Conservation (phyloP, 768 basidiomycete species). For the Cystobasidium onofrii region DNA sequence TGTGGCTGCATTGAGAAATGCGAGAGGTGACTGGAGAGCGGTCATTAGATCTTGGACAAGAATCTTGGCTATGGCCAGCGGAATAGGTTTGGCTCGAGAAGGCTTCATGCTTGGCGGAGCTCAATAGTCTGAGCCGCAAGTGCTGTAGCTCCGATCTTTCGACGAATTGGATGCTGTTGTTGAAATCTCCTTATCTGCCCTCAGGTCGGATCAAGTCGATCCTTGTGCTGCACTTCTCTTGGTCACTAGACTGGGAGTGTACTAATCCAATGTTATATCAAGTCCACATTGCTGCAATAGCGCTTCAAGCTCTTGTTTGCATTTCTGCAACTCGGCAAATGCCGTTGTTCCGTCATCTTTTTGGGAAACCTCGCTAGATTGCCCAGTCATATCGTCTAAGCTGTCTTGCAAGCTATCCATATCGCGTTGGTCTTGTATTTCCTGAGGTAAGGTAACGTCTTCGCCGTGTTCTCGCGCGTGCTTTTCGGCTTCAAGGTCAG, state of each 20-base stretch:
- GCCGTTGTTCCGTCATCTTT: not conserved
- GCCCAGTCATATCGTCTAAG: not conserved
- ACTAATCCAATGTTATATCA: not conserved
- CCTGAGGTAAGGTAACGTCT: not conserved
- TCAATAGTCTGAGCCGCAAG: not conserved
- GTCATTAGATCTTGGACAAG: conserved; percentile 29
- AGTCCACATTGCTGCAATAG: not conserved
- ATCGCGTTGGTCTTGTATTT: conserved; percentile 22
- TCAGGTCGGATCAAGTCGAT: no score
- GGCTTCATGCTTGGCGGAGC: conserved; percentile 10
- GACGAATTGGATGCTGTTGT: no score
- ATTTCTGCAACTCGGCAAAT: not conserved
- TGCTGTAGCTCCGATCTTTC: no score
- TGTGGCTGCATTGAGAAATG: conserved; percentile 4
- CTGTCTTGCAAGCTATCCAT: conserved; percentile 21
- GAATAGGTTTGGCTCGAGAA: not conserved
- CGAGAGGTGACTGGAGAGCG: conserved; percentile 29
- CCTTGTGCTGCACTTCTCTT: no score
- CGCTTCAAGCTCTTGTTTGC: not conserved
- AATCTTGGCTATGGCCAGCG: conserved; percentile 27
- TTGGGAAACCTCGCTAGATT: not conserved
- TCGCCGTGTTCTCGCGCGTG: conserved; percentile 54
- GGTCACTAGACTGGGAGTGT: not conserved
- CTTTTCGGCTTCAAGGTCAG: conserved; percentile 66
- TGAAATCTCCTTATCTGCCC: no score